Conservation (phyloP, 768 basidiomycete genomes). For the Clavaria fumosa region DNA sequence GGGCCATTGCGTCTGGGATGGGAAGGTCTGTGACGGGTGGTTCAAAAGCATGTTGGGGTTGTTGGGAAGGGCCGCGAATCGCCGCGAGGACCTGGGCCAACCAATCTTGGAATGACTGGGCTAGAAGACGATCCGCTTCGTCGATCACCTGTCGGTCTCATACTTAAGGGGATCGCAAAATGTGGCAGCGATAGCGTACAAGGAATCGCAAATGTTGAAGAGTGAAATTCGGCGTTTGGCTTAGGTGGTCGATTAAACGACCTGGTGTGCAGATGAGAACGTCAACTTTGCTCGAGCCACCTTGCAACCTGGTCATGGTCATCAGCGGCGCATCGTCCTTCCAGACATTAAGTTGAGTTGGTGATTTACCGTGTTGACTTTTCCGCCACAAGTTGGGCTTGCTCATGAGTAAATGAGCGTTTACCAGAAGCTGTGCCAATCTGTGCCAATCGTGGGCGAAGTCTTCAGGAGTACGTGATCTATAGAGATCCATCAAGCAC, state of each 20-base stretch:
- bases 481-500: constrained; percentile 26
- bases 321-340: background rate
- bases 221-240: constrained; percentile 77
- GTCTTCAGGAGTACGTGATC: constrained; percentile 1
- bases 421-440: constrained; percentile 82
- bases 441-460: constrained; percentile 18
- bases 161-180: background rate
- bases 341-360: background rate
- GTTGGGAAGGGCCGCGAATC: constrained; percentile 27
- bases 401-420: constrained; percentile 88
- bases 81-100: constrained; percentile 70
- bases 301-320: constrained; percentile 31
- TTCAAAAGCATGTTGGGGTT: background rate
- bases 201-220: constrained; percentile 92
- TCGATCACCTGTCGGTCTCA: constrained; percentile 62
- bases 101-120: constrained; percentile 96
- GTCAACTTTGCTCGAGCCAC: constrained; percentile 86
- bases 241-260: constrained; percentile 84
- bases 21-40: constrained; percentile 7
- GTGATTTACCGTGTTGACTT: constrained; percentile 33
- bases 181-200: constrained; percentile 29
- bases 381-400: constrained; percentile 60
- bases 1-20: constrained; percentile 43
- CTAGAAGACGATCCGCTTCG: constrained; percentile 91
- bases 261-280: constrained; percentile 94